phyloP scores from a whole-genome alignment of 2,329 filamentous ascomycete genomes.

The Didymellaceae sp. region DNA sequence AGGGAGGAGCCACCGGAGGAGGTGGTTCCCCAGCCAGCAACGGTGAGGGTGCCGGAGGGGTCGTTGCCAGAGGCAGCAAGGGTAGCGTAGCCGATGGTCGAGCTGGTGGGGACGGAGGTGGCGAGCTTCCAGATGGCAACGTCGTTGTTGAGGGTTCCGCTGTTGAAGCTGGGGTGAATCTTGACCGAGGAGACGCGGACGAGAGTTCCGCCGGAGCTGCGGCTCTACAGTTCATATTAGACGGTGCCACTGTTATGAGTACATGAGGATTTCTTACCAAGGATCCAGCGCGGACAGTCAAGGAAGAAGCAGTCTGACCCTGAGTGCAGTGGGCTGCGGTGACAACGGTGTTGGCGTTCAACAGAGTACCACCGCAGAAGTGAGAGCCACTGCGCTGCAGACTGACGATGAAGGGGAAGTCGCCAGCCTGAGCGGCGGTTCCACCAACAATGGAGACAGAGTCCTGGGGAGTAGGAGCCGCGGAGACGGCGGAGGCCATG shows the following conservation, averaged over 20 bases:
- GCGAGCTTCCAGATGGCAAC: slow-evolving; percentile 36
- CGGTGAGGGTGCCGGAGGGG: slow-evolving; percentile 28
- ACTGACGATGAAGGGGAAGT: slow-evolving; percentile 40
- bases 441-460: slow-evolving; percentile 34
- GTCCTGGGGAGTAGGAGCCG: slow-evolving; percentile 33
- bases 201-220: slow-evolving; percentile 28
- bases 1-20: slow-evolving; percentile 16
- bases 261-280: slow-evolving; percentile 32
- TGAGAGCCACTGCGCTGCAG: slow-evolving; percentile 30
- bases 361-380: slow-evolving; percentile 37
- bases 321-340: slow-evolving; percentile 39
- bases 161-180: slow-evolving; percentile 28
- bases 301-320: slow-evolving; percentile 18
- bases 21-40: slow-evolving; percentile 38
- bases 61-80: slow-evolving; percentile 33
- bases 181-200: slow-evolving; percentile 23
- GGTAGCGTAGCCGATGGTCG: slow-evolving; percentile 29
- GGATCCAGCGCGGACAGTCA: slow-evolving; percentile 30
- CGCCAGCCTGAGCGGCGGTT: slow-evolving; percentile 28
- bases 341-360: slow-evolving; percentile 38
- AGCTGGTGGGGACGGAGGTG: slow-evolving; percentile 30
- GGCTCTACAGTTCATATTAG: slow-evolving; percentile 18
- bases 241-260: neutral
- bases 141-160: slow-evolving; percentile 25
- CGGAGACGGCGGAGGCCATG: slow-evolving; percentile 28